Percentiles rank a stretch among this genome's conserved stretches.
phyloP scores from a whole-genome alignment of 257 asterid genomes.

The Apocynum venetum region DNA sequence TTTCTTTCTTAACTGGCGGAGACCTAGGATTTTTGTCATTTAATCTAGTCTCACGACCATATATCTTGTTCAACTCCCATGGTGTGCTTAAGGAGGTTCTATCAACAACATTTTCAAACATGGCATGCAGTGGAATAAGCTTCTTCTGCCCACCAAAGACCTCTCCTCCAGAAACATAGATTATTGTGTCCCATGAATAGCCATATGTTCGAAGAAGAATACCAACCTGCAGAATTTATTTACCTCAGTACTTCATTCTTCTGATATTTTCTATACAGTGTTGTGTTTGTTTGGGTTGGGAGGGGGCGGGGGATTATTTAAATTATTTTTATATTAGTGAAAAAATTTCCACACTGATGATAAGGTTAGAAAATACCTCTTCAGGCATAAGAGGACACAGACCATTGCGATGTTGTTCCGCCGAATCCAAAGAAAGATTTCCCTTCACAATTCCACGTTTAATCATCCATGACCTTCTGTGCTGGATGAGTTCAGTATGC shows the following conservation, averaged over 20 bases:
- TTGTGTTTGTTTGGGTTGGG: neutral
- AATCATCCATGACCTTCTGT: constrained; percentile 88
- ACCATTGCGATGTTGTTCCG: constrained; percentile 65
- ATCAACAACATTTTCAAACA: constrained; percentile 91
- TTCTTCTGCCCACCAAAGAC: constrained; percentile 96
- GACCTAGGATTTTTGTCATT: constrained; percentile 44
- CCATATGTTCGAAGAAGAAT: constrained; percentile 93
- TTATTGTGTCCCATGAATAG: constrained; percentile 76
- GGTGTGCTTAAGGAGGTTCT: constrained; percentile 77
- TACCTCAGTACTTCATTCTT: neutral
- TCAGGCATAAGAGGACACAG: constrained; percentile 99
- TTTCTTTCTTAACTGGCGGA: constrained; percentile 44
- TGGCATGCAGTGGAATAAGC: constrained; percentile 85
- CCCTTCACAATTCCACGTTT: constrained; percentile 82
- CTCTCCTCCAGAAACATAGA: constrained; percentile 89
- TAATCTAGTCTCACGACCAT: constrained; percentile 84
- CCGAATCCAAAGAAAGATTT: constrained; percentile 76
- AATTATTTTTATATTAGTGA: too few species aligned
- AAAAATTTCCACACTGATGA: neutral
- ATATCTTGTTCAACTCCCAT: constrained; percentile 66
- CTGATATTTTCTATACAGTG: neutral
- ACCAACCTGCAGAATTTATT: constrained; percentile 55
- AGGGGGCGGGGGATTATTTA: neutral
- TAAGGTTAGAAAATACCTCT: constrained; percentile 53
- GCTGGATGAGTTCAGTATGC: constrained; percentile 98